phyloP scores from a whole-genome alignment of 2,329 filamentous ascomycete species.

The Tolypocladium amazonense region DNA sequence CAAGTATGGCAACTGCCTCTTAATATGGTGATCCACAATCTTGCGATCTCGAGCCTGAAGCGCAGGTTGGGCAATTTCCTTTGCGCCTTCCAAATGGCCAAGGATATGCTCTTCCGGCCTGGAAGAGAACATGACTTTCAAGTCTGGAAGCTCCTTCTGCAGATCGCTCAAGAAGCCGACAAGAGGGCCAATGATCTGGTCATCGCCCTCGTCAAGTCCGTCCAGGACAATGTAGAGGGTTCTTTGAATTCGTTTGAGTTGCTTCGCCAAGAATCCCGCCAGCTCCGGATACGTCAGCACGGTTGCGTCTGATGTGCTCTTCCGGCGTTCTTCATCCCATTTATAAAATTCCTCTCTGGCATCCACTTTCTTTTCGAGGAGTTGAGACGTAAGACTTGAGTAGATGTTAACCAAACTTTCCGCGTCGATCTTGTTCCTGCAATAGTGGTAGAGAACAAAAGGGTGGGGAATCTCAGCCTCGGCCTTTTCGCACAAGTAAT shows the following conservation, averaged over 20 bases:
- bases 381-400: neutral
- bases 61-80: neutral
- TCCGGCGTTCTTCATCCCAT: neutral
- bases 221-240: neutral
- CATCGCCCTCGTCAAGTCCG: neutral
- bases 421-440: neutral
- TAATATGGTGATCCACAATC: neutral
- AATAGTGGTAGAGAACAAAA: neutral
- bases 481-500: neutral
- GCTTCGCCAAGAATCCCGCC: neutral
- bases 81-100: neutral
- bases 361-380: neutral
- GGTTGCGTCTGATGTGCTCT: neutral
- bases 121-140: neutral
- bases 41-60: neutral
- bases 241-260: neutral
- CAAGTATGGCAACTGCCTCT: neutral
- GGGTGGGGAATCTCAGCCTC: neutral
- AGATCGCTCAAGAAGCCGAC: neutral
- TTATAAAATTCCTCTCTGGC: neutral
- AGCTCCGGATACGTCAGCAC: neutral
- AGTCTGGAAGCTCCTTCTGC: neutral
- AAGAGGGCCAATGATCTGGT: neutral
- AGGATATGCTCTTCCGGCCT: neutral
- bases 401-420: neutral